phyloP scores from a whole-genome alignment of 495 filamentous ascomycete species.

The Aspergillus saccharolyticus region DNA sequence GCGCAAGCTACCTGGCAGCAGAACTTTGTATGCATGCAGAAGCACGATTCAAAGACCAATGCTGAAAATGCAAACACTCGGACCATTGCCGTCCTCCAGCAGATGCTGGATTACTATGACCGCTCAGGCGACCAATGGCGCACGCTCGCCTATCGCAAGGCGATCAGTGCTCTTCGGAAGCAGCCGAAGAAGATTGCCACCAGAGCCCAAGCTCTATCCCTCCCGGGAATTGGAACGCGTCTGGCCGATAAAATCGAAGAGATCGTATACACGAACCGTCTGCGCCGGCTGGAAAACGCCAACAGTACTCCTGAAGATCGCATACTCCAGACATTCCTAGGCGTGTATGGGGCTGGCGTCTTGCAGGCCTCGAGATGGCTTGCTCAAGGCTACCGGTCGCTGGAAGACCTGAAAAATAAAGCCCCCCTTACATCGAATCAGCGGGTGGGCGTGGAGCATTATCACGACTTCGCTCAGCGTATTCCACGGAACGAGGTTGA shows the following conservation, averaged over 20 bases:
- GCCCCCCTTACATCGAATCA: conserved; percentile 70
- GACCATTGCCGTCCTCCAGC: conserved; percentile 73
- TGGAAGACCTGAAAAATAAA: conserved; percentile 64
- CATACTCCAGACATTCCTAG: conserved; percentile 61
- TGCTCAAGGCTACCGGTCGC: conserved; percentile 64
- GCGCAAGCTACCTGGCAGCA: conserved; percentile 37
- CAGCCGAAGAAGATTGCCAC: conserved; percentile 63
- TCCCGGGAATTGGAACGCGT: conserved; percentile 69
- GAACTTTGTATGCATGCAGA: conserved; percentile 66
- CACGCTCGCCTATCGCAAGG: conserved; percentile 71
- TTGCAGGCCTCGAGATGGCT: conserved; percentile 72
- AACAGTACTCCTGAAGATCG: conserved; percentile 59
- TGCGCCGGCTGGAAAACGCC: conserved; percentile 68
- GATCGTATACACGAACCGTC: conserved; percentile 70
- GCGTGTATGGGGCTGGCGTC: conserved; percentile 76
- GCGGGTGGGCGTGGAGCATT: conserved; percentile 71
- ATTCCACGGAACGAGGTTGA: conserved; percentile 79
- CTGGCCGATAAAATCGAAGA: conserved; percentile 90
- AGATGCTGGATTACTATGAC: conserved; percentile 80
- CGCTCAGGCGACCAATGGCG: conserved; percentile 77
- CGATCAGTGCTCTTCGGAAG: conserved; percentile 63
- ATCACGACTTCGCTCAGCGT: conserved; percentile 75
- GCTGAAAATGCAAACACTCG: conserved; percentile 58
- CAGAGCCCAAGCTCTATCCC: conserved; percentile 58
- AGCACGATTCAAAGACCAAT: conserved; percentile 39